A percentile compares a stretch with the other conserved stretches of the same genome.
Evolutionary conservation across 495 filamentous ascomycete species (phyloP).

Genomic region (Lepidopterella palustris): DNA sequence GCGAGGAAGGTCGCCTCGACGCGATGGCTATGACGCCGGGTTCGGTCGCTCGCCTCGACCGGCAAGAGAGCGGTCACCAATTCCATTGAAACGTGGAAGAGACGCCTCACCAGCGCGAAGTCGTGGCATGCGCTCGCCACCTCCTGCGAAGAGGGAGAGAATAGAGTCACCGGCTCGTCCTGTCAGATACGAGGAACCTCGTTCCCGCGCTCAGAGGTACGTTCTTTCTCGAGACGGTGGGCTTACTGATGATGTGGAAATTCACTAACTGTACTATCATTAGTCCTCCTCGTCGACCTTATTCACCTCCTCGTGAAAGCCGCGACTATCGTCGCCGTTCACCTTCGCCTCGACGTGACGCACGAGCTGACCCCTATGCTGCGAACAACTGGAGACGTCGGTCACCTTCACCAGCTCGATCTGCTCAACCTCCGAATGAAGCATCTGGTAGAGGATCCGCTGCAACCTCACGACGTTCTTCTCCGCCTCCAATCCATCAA

Average conservation of each 20-base stretch:
- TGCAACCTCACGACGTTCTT: constrained; percentile 37
- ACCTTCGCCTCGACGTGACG: constrained; percentile 33
- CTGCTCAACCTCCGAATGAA: constrained; percentile 24
- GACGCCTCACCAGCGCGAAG: constrained; percentile 34
- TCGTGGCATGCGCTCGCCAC: constrained; percentile 30
- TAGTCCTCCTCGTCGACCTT: constrained; percentile 25
- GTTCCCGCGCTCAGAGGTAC: constrained; percentile 27
- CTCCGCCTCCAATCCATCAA: constrained; percentile 37
- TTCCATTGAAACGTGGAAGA: constrained; percentile 32
- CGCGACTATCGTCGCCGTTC: constrained; percentile 35
- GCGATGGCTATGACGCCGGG: constrained; percentile 18
- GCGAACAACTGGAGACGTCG: constrained; percentile 33
- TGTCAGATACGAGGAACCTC: constrained; percentile 31
- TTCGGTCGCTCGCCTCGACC: constrained; percentile 26
- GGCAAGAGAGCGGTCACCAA: constrained; percentile 34
- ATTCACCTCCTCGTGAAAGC: constrained; percentile 27
- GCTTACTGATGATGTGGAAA: neutral
- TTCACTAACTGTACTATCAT: neutral
- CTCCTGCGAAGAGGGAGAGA: constrained; percentile 34
- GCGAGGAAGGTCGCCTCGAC: constrained; percentile 27
- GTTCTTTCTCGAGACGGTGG: too few species aligned
- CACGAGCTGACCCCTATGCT: constrained; percentile 30
- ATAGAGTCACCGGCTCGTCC: constrained; percentile 28
- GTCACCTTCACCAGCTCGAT: constrained; percentile 33
- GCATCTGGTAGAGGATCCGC: constrained; percentile 32